These are phyloP conservation scores for Streptanthus diversifolius DNA, from an alignment of 345 rosid species.

Conservation along the genomic window DNA sequence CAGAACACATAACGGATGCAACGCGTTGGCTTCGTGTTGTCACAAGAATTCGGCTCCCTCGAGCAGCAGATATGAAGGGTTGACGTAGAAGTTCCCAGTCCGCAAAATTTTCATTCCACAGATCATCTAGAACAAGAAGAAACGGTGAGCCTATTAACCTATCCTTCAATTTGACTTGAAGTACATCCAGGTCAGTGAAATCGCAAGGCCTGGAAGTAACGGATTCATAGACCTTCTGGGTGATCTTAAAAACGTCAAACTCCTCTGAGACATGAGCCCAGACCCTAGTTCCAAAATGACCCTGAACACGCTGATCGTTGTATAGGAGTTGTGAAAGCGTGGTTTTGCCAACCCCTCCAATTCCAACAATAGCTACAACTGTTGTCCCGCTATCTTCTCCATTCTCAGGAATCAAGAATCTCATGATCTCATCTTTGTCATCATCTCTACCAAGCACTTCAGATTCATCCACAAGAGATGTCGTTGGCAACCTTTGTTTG, in stretches of 20 bases:
- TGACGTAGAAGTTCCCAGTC: conserved; percentile 36
- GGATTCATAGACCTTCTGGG: conserved; percentile 35
- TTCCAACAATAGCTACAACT: conserved; percentile 37
- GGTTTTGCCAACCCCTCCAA: conserved; percentile 44
- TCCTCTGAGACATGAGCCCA: conserved; percentile 48
- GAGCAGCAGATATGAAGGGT: conserved; percentile 29
- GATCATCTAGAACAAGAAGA: conserved; percentile 41
- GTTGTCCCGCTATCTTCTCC: not conserved
- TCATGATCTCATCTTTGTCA: conserved; percentile 25
- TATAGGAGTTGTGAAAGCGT: conserved; percentile 41
- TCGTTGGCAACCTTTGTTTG: conserved; percentile 21
- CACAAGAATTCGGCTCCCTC: conserved; percentile 40
- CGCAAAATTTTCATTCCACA: conserved; percentile 36
- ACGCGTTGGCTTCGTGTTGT: conserved; percentile 39
- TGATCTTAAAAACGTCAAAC: conserved; percentile 39
- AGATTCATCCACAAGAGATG: conserved; percentile 38
- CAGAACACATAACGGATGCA: conserved; percentile 26
- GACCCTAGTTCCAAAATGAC: conserved; percentile 19
- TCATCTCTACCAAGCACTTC: conserved; percentile 35
- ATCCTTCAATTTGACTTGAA: conserved; percentile 37
- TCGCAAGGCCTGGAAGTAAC: conserved; percentile 27
- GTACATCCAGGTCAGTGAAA: conserved; percentile 34
- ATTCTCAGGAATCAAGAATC: conserved; percentile 30
- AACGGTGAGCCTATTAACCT: conserved; percentile 22
- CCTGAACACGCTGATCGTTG: conserved; percentile 25